phyloP scores from a whole-genome alignment of 2,329 filamentous ascomycete genomes.

The Beauveria asiatica region DNA sequence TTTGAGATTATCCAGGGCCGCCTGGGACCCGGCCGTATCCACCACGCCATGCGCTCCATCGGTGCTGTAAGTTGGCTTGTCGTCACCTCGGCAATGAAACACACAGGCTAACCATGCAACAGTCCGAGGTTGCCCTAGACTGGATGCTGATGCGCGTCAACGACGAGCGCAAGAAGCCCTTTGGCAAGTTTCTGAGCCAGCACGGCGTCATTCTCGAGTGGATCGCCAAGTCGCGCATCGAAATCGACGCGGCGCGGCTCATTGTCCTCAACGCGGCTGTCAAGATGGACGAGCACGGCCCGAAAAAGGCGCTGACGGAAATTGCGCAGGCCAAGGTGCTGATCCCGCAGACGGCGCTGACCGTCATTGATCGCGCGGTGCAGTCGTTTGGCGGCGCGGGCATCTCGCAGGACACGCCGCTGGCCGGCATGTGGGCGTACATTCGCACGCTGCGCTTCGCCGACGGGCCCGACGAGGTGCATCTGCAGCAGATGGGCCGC shows the following conservation, averaged over 20 bases:
- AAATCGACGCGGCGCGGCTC: constrained; percentile 86
- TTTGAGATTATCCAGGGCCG: constrained; percentile 99
- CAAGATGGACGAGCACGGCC: constrained; percentile 82
- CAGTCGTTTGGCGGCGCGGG: constrained; percentile 89
- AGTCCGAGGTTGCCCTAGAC: constrained; percentile 82
- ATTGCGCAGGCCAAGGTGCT: constrained; percentile 95
- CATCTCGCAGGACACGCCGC: constrained; percentile 87
- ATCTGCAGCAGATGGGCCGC: constrained; percentile 69
- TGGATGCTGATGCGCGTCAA: constrained; percentile 94
- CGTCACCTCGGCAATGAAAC: not conserved
- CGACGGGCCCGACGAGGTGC: constrained; percentile 95
- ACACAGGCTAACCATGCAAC: not conserved
- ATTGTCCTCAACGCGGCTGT: constrained; percentile 90
- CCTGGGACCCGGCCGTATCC: constrained; percentile 89
- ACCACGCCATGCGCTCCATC: constrained; percentile 94
- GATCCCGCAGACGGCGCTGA: constrained; percentile 71
- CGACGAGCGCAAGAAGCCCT: constrained; percentile 82
- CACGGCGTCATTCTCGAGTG: constrained; percentile 95
- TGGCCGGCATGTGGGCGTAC: constrained; percentile 74
- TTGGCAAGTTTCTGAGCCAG: constrained; percentile 76
- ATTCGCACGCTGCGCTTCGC: constrained; percentile 78
- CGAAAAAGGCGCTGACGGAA: constrained; percentile 83
- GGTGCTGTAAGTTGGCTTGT: constrained; percentile 53
- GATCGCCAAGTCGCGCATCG: constrained; percentile 83
- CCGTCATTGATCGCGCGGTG: constrained; percentile 87